phyloP scores from a whole-genome alignment of 1,284 basidiomycete species.

The Ustilago vetiveriae region DNA sequence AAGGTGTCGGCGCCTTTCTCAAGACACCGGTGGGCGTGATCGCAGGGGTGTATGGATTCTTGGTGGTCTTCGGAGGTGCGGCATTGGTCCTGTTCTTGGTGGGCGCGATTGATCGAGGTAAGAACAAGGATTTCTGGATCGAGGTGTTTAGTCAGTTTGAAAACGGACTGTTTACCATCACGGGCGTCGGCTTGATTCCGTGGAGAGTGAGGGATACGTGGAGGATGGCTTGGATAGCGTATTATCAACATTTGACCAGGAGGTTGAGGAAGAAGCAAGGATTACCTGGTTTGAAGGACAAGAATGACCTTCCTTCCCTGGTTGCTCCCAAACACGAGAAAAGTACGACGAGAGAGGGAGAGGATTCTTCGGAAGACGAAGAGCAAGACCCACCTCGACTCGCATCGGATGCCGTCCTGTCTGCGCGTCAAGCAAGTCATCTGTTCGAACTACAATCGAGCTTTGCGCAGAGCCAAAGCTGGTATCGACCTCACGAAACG shows the following conservation, averaged over 20 bases:
- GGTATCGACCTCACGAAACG: constrained; percentile 86
- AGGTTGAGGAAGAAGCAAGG: constrained; percentile 30
- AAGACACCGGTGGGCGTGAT: constrained; percentile 78
- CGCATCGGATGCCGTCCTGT: constrained; percentile 23
- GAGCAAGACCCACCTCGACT: not conserved
- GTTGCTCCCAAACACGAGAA: constrained; percentile 70
- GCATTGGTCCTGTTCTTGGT: constrained; percentile 46
- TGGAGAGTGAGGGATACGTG: constrained; percentile 81
- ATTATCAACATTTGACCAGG: constrained; percentile 66
- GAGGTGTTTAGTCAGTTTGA: constrained; percentile 81
- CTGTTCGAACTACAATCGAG: constrained; percentile 31
- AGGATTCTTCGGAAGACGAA: constrained; percentile 7
- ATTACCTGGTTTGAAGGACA: constrained; percentile 30
- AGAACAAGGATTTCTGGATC: constrained; percentile 71
- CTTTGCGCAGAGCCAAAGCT: constrained; percentile 66
- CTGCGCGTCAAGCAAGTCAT: constrained; percentile 21
- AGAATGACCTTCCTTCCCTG: constrained; percentile 38
- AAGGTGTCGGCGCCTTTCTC: constrained; percentile 82
- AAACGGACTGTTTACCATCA: constrained; percentile 82
- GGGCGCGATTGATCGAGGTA: constrained; percentile 35
- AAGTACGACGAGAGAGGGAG: constrained; percentile 1
- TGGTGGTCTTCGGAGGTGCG: constrained; percentile 49
- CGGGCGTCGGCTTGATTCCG: constrained; percentile 74
- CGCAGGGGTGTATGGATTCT: constrained; percentile 80
- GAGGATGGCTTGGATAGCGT: constrained; percentile 77